Conservation (phyloP, 257 asterid genomes). For the Asclepias syriaca region DNA sequence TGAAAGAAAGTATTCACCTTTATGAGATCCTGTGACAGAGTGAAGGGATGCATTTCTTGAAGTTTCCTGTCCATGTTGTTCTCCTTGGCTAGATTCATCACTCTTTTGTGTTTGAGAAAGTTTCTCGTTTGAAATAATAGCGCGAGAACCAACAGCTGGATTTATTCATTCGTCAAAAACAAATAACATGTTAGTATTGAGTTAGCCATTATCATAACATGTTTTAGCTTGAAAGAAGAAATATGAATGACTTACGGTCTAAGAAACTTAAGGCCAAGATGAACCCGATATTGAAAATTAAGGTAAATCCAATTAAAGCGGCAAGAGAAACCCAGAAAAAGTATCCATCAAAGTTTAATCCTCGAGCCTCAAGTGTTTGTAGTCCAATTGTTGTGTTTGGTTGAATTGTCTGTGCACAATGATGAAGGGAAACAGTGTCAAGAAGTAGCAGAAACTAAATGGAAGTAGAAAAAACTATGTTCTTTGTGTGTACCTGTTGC, state of each 20-base stretch:
- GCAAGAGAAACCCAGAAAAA: slow-evolving; percentile 53
- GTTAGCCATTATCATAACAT: neutral
- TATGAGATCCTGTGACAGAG: slow-evolving; percentile 14
- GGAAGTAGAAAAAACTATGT: neutral
- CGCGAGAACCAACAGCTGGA: slow-evolving; percentile 37
- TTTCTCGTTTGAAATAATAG: slow-evolving; percentile 30
- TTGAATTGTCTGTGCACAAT: slow-evolving; percentile 16
- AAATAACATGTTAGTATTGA: neutral
- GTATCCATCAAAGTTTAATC: slow-evolving; percentile 40
- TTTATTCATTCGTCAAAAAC: slow-evolving; percentile 15
- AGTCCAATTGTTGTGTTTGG: slow-evolving; percentile 46
- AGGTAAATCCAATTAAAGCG: slow-evolving; percentile 46
- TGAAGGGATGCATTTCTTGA: slow-evolving; percentile 16
- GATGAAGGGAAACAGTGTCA: slow-evolving; percentile 1
- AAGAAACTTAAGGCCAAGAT: slow-evolving; percentile 37
- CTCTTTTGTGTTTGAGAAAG: slow-evolving; percentile 24
- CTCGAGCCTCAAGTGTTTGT: slow-evolving; percentile 50
- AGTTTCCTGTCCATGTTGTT: neutral
- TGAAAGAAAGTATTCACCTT: slow-evolving; percentile 19
- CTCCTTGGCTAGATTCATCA: slow-evolving; percentile 21
- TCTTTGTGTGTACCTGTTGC: slow-evolving; percentile 40
- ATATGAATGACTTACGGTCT: slow-evolving; percentile 42
- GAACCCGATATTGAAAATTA: slow-evolving; percentile 53
- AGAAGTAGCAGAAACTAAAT: neutral
- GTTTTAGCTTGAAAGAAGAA: neutral